Percentiles rank a stretch among this genome's conserved stretches.
Evolutionary conservation across 2,329 filamentous ascomycete genomes (phyloP).

Genomic region (Clonostachys rhizophaga): DNA sequence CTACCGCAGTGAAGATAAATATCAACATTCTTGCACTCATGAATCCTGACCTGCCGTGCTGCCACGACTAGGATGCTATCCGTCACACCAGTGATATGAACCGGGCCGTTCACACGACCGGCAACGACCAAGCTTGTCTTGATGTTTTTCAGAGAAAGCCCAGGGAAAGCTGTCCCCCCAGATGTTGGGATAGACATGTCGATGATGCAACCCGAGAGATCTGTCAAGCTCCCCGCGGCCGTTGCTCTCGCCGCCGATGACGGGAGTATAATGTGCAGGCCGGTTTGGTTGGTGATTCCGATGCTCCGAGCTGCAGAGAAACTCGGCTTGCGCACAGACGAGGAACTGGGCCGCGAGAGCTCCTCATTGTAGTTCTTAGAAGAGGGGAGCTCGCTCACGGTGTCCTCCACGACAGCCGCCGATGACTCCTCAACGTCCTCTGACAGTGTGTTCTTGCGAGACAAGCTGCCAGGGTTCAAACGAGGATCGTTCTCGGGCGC

Average conservation of each 20-base stretch:
- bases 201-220: conserved; percentile 67
- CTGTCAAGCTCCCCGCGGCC: conserved; percentile 67
- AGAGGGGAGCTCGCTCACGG: conserved; percentile 28
- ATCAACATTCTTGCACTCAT: conserved; percentile 76
- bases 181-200: conserved; percentile 69
- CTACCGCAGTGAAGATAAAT: conserved; percentile 80
- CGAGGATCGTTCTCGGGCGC: conserved; percentile 36
- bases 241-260: conserved; percentile 65
- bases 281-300: conserved; percentile 60
- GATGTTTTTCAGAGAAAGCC: conserved; percentile 63
- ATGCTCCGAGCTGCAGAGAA: conserved; percentile 60
- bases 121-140: conserved; percentile 68
- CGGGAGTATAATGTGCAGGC: conserved; percentile 74
- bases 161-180: conserved; percentile 61
- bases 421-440: conserved; percentile 7
- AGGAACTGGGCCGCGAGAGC: conserved; percentile 22
- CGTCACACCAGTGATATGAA: conserved; percentile 73
- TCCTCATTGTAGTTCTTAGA: conserved; percentile 19
- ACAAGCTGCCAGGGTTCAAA: conserved; percentile 25
- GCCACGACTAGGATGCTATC: conserved; percentile 74
- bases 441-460: conserved; percentile 11
- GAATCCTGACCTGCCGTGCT: conserved; percentile 87
- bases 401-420: background rate
- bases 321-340: conserved; percentile 50
- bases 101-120: conserved; percentile 73